phyloP scores from a whole-genome alignment of 148 eudicot species.

The Tetragonia tetragonoides region DNA sequence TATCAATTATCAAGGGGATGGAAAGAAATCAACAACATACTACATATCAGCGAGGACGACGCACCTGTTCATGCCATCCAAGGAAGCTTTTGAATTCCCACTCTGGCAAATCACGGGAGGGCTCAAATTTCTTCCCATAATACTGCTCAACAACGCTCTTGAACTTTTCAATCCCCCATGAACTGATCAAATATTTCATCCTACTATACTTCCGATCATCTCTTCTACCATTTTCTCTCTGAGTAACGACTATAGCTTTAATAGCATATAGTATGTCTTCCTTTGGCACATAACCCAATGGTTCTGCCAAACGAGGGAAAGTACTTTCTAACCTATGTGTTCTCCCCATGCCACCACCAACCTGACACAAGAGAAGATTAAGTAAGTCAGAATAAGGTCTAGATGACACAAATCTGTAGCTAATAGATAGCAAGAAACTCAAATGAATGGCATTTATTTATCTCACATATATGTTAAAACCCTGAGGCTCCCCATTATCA shows the following conservation, averaged over 20 bases:
- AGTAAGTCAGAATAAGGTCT: slow-evolving; percentile 1
- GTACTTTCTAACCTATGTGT: slow-evolving; percentile 87
- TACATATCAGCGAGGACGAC: slow-evolving; percentile 13
- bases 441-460: not conserved
- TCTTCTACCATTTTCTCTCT: slow-evolving; percentile 95
- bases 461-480: slow-evolving; percentile 90
- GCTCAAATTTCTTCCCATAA: slow-evolving; percentile 87
- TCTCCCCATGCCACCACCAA: slow-evolving; percentile 99
- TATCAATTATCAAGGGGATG: not conserved
- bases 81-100: slow-evolving; percentile 95
- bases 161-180: slow-evolving; percentile 99
- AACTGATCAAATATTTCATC: slow-evolving; percentile 87
- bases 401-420: not conserved
- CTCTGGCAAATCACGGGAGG: slow-evolving; percentile 83
- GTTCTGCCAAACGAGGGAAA: slow-evolving; percentile 90
- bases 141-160: slow-evolving; percentile 82
- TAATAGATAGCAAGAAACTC: not conserved
- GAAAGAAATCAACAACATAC: slow-evolving; percentile 1
- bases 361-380: slow-evolving; percentile 42
- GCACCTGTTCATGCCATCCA: slow-evolving; percentile 98
- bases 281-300: slow-evolving; percentile 93
- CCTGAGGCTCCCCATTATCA: slow-evolving; percentile 87
- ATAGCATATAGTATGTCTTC: slow-evolving; percentile 93
- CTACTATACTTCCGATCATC: slow-evolving; percentile 95
- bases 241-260: slow-evolving; percentile 95